phyloP scores from a whole-genome alignment of 2,329 filamentous ascomycete species.

The Metarhizium rileyi region DNA sequence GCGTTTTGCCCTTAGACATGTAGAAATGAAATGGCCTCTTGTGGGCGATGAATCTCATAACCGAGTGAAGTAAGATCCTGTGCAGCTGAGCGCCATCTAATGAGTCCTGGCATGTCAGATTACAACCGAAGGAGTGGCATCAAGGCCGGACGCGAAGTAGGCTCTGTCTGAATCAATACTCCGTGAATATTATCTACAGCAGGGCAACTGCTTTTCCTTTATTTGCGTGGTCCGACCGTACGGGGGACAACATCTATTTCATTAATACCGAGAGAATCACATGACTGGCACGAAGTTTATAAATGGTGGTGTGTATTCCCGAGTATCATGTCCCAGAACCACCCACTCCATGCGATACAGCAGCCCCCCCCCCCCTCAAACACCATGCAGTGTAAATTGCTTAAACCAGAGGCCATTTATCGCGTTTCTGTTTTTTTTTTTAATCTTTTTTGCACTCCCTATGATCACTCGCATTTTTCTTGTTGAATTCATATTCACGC shows the following conservation, averaged over 20 bases:
- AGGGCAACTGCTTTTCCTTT: too few species aligned
- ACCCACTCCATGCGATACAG: neutral
- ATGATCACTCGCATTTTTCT: too few species aligned
- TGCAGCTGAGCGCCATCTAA: neutral
- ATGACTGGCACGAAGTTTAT: too few species aligned
- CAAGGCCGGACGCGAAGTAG: too few species aligned
- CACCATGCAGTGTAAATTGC: neutral
- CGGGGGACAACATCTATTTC: too few species aligned
- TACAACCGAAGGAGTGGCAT: too few species aligned
- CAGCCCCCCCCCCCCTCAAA: neutral
- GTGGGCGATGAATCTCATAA: neutral
- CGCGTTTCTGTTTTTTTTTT: neutral
- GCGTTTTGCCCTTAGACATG: slow-evolving; percentile 27
- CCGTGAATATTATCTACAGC: too few species aligned
- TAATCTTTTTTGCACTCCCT: neutral
- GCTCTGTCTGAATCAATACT: too few species aligned
- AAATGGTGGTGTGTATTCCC: neutral
- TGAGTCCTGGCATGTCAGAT: neutral
- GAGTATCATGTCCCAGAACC: neutral
- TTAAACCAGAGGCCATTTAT: neutral
- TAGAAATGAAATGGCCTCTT: slow-evolving; percentile 21
- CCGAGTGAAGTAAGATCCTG: neutral
- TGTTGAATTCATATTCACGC: slow-evolving; percentile 2
- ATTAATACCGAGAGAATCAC: too few species aligned
- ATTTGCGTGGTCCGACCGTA: too few species aligned